These are phyloP conservation scores for Talaromyces borbonicus DNA, from an alignment of 495 filamentous ascomycete genomes.

Conservation along the genomic window DNA sequence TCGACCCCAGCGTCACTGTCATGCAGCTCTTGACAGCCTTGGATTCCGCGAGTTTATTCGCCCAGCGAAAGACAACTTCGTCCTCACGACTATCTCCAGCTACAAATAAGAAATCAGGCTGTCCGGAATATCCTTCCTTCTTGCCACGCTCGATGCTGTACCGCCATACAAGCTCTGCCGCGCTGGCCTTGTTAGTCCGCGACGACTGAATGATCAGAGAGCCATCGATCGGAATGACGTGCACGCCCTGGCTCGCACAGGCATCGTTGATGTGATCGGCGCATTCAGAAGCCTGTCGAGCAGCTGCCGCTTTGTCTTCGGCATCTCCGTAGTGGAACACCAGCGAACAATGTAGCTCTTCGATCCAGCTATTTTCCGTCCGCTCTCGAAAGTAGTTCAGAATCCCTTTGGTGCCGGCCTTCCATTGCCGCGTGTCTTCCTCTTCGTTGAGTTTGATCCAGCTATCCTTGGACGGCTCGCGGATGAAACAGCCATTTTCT, in stretches of 20 bases:
- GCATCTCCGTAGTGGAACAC: constrained; percentile 80
- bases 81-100: constrained; percentile 85
- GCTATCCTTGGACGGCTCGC: constrained; percentile 49
- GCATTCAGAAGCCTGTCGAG: constrained; percentile 72
- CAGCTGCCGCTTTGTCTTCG: constrained; percentile 61
- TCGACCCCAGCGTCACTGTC: constrained; percentile 72
- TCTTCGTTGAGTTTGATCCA: constrained; percentile 71
- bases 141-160: constrained; percentile 34
- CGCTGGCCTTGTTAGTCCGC: constrained; percentile 76
- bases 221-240: constrained; percentile 70
- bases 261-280: constrained; percentile 90
- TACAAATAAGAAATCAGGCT: constrained; percentile 73
- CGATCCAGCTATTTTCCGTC: constrained; percentile 74
- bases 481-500: constrained; percentile 86
- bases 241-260: constrained; percentile 69
- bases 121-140: constrained; percentile 21
- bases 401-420: constrained; percentile 63
- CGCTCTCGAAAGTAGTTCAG: constrained; percentile 81
- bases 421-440: constrained; percentile 60
- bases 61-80: constrained; percentile 88
- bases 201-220: constrained; percentile 72
- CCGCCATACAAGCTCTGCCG: constrained; percentile 57
- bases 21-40: constrained; percentile 54
- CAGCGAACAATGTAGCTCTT: constrained; percentile 75
- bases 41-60: constrained; percentile 55